phyloP scores from a whole-genome alignment of 2,329 filamentous ascomycete species.

The Talaromyces sp. region DNA sequence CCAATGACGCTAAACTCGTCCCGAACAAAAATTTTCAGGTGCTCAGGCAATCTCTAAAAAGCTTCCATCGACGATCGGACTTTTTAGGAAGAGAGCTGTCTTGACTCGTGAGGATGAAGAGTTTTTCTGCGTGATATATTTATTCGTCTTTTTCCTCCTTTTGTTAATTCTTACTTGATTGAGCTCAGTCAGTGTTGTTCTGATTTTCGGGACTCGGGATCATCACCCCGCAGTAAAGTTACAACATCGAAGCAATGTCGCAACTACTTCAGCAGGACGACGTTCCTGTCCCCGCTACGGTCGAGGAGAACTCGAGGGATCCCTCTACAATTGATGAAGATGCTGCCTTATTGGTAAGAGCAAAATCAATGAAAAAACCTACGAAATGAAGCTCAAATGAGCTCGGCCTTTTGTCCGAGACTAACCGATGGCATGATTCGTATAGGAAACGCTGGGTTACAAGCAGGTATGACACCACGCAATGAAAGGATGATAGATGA shows the following conservation, averaged over 20 bases:
- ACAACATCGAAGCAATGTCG: neutral
- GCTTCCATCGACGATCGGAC: neutral
- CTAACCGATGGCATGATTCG: conserved; percentile 11
- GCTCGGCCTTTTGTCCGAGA: conserved; percentile 1
- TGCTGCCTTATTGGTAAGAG: conserved; percentile 17
- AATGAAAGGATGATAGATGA: neutral
- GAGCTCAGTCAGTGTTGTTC: neutral
- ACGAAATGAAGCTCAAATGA: neutral
- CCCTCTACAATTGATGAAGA: conserved; percentile 16
- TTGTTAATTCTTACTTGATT: no score
- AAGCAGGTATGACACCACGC: conserved; percentile 44
- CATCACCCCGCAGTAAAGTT: neutral
- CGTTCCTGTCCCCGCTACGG: neutral
- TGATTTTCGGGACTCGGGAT: neutral
- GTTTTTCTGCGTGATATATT: neutral
- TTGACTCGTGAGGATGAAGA: neutral
- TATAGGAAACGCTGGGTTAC: conserved; percentile 51
- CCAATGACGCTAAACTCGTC: neutral
- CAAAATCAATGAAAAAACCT: neutral
- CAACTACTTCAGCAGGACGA: conserved; percentile 5
- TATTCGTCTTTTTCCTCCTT: neutral
- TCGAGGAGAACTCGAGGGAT: conserved; percentile 14
- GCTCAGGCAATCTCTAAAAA: neutral
- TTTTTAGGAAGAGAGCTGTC: neutral
- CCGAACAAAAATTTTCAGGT: conserved; percentile 4